Evolutionary conservation across 2,329 filamentous ascomycete species (phyloP), one percentile per base, ranked within the genome.

Genomic region (Metarhizium humberi): DNA sequence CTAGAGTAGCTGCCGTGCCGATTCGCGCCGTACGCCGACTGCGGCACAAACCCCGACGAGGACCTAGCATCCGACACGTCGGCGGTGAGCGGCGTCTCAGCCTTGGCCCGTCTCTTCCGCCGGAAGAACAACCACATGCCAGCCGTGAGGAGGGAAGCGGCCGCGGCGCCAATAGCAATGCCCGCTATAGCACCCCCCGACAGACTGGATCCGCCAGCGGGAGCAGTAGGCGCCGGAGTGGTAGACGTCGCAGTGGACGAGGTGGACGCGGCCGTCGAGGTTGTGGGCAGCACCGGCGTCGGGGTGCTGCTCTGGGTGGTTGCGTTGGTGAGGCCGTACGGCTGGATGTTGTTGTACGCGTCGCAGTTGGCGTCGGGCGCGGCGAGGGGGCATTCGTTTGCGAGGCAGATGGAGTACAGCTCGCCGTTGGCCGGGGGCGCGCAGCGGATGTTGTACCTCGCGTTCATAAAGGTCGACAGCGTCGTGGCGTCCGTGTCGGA

Each of bases 391-490:
- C 67, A 69, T 7, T 58, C 61, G 25, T 56, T 53, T 20, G 61
- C 60, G 46, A 66, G 61, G 55, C 67, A 68, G 14, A 69, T 59
- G 29, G 61, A 64, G 36, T 57, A 60, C 2, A 69, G 59, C 55
- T 63, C 59, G 45, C 56, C 54, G 62, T 57, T 34, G 60, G 47
- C 1, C 62, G 64, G 61, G 10, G 64, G 56, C 30, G 55, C 58
- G 47, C 67, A 69, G 5, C 60, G 61, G 14, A 61, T 58, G 49
- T 68, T 68, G 59, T 67, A 69, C 43, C 58, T 54, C 11, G 52
- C 53, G 48, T 68, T 67, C 62, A 68, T 63, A 11, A 42, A 50
- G 8, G 48, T 59, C 16, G 52, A 53, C 1, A 68, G 56, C 6
- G 61, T 61, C 14, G 57, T 13, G 2, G 59, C 60, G 51, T 69